Conservation (phyloP, 2,329 filamentous ascomycete species). For the Penicillium sp. region DNA sequence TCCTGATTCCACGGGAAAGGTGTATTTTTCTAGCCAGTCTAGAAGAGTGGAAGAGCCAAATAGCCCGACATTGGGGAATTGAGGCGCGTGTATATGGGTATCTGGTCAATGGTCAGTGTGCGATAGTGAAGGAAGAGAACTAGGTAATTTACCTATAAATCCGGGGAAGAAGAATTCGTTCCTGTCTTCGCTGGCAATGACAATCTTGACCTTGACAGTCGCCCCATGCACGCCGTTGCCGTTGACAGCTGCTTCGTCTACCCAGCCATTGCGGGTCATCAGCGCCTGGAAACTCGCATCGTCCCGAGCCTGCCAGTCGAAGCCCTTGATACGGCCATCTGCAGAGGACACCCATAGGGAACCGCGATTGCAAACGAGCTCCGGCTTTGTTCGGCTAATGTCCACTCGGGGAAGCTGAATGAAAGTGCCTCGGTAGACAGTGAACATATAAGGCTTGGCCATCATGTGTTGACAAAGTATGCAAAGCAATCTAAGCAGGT, state of each 20-base stretch:
- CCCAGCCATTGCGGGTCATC: slow-evolving; percentile 34
- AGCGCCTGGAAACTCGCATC: slow-evolving; percentile 25
- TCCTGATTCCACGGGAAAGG: slow-evolving; percentile 84
- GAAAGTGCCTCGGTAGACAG: slow-evolving; percentile 59
- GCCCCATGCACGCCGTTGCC: slow-evolving; percentile 2
- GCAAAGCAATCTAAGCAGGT: slow-evolving; percentile 1
- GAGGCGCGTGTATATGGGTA: slow-evolving; percentile 90
- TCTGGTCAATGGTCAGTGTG: slow-evolving; percentile 50
- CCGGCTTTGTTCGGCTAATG: slow-evolving; percentile 39
- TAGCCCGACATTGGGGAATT: slow-evolving; percentile 90
- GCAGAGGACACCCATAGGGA: slow-evolving; percentile 33
- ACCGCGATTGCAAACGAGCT: slow-evolving; percentile 51
- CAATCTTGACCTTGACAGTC: slow-evolving; percentile 26
- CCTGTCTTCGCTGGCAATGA: slow-evolving; percentile 39
- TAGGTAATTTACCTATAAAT: slow-evolving; percentile 40
- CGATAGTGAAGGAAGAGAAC: background rate
- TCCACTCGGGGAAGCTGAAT: slow-evolving; percentile 49
- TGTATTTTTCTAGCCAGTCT: slow-evolving; percentile 91
- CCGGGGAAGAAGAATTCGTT: slow-evolving; percentile 47
- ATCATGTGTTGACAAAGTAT: slow-evolving; percentile 8
- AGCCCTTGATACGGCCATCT: slow-evolving; percentile 34
- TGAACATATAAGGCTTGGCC: slow-evolving; percentile 19
- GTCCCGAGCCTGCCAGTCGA: slow-evolving; percentile 30
- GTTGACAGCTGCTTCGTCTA: slow-evolving; percentile 18
- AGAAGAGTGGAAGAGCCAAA: slow-evolving; percentile 91